Evolutionary conservation across 129 eudicot species (phyloP).

Genomic region (Arctium lappa): DNA sequence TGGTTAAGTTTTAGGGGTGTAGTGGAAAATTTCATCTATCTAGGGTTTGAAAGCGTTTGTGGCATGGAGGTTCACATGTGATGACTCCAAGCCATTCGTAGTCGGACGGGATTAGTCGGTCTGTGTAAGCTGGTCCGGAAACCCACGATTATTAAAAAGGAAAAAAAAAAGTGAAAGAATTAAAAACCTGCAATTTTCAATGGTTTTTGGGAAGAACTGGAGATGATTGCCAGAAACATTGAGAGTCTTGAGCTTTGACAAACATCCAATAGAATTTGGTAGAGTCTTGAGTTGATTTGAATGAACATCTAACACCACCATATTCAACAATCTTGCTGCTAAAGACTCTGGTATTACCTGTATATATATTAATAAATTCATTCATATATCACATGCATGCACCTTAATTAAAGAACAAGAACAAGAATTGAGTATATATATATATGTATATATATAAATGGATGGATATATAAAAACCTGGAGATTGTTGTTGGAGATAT

Average conservation of each 20-base stretch:
- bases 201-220: conserved; percentile 59
- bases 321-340: conserved; percentile 67
- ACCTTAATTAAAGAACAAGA: background rate
- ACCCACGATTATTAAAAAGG: no score
- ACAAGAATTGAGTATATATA: background rate
- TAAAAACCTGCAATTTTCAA: conserved; percentile 84
- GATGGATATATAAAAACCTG: conserved; percentile 37
- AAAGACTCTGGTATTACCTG: conserved; percentile 85
- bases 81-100: no score
- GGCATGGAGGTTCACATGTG: no score
- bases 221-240: conserved; percentile 86
- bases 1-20: no score
- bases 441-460: background rate
- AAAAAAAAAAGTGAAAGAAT: background rate
- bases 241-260: conserved; percentile 74
- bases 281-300: conserved; percentile 75
- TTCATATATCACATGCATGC: background rate
- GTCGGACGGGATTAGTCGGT: no score
- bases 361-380: background rate
- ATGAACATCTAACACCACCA: conserved; percentile 67
- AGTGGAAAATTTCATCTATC: no score
- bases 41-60: no score
- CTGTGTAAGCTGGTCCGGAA: no score
- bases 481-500: conserved; percentile 83
- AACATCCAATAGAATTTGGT: conserved; percentile 89